Conservation (phyloP, 2,329 filamentous ascomycete genomes). For the Botryotinia globosa region DNA sequence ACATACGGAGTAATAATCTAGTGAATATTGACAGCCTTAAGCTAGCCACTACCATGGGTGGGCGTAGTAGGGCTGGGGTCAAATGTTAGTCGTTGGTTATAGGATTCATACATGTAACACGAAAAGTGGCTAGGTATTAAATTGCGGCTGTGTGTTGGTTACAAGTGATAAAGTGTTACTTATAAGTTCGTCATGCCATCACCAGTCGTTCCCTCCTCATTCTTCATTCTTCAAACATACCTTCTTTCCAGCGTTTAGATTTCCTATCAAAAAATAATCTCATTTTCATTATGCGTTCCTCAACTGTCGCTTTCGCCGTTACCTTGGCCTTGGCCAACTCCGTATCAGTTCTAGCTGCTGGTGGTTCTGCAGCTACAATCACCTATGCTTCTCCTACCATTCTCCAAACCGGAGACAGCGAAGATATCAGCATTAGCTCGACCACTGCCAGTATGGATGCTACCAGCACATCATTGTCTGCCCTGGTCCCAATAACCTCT, state of each 20-base stretch:
- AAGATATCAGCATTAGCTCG: neutral
- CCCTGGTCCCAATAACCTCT: neutral
- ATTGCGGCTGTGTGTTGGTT: constrained; percentile 21
- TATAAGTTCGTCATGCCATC: constrained; percentile 10
- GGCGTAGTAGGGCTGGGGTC: neutral
- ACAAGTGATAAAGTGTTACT: neutral
- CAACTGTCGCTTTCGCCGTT: constrained; percentile 16
- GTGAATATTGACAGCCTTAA: constrained; percentile 3
- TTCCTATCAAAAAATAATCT: neutral
- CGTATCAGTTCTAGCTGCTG: constrained; percentile 13
- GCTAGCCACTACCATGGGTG: neutral
- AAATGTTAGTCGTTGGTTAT: neutral
- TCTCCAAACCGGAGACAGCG: neutral
- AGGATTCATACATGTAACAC: constrained; percentile 18
- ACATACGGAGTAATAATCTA: neutral
- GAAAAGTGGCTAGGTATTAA: constrained; percentile 13
- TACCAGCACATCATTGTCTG: neutral
- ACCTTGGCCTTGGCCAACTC: constrained; percentile 16
- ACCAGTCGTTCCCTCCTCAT: constrained; percentile 1
- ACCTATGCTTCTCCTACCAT: constrained; percentile 1
- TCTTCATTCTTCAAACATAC: constrained; percentile 7
- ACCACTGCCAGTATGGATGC: neutral
- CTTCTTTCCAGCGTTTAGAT: neutral
- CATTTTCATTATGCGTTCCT: constrained; percentile 20
- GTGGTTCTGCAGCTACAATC: neutral